Evolutionary conservation across 208 protist species (phyloP).

Genomic region (Spironucleus salmonicida): DNA sequence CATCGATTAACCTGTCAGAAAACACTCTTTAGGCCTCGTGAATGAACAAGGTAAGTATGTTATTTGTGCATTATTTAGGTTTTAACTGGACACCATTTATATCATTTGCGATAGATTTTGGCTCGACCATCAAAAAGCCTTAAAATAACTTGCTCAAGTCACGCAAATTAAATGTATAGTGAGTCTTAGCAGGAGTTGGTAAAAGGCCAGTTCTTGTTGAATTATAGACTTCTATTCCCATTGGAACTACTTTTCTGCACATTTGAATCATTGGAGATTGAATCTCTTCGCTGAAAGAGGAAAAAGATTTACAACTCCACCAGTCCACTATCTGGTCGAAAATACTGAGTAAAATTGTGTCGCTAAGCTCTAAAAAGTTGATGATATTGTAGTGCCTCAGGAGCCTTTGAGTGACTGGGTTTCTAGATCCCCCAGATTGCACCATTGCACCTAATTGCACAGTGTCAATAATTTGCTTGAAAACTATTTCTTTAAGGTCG

Average conservation of each 20-base stretch:
- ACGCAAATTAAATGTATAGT: slow-evolving; percentile 95
- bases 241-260: slow-evolving; percentile 33
- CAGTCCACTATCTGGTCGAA: slow-evolving; percentile 42
- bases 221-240: slow-evolving; percentile 81
- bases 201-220: slow-evolving; percentile 69
- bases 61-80: neutral
- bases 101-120: slow-evolving; percentile 52
- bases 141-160: slow-evolving; percentile 91
- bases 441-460: slow-evolving; percentile 77
- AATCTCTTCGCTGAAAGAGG: neutral
- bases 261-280: neutral
- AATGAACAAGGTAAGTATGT: slow-evolving; percentile 77
- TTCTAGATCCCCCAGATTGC: slow-evolving; percentile 81
- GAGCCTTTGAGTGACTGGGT: slow-evolving; percentile 78
- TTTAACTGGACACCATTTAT: neutral
- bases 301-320: slow-evolving; percentile 42
- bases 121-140: slow-evolving; percentile 74
- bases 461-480: slow-evolving; percentile 78
- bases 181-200: slow-evolving; percentile 89
- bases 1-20: slow-evolving; percentile 75
- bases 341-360: neutral
- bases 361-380: slow-evolving; percentile 57
- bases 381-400: slow-evolving; percentile 92
- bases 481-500: slow-evolving; percentile 70
- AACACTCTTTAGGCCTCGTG: slow-evolving; percentile 87